phyloP scores from a whole-genome alignment of 306 rosid genomes.

The Malus orientalis region DNA sequence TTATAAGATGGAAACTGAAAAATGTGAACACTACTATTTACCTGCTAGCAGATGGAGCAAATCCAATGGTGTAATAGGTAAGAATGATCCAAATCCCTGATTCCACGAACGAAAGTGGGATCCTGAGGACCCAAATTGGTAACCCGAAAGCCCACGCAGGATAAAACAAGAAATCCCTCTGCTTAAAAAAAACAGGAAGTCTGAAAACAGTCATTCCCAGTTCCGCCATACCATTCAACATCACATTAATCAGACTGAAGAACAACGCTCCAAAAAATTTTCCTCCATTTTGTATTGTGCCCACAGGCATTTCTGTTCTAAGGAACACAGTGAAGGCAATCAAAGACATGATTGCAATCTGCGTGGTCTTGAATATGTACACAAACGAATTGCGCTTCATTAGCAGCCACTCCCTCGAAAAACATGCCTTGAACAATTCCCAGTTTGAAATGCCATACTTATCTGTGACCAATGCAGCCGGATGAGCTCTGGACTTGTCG shows the following conservation, averaged over 20 bases:
- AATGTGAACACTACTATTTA: background rate
- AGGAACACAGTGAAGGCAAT: slow-evolving; percentile 55
- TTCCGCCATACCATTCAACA: slow-evolving; percentile 82
- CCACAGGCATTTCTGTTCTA: slow-evolving; percentile 50
- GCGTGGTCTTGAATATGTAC: slow-evolving; percentile 50
- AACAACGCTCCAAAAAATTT: slow-evolving; percentile 66
- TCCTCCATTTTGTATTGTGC: slow-evolving; percentile 35
- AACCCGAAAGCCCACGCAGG: slow-evolving; percentile 82
- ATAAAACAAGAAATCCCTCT: slow-evolving; percentile 65
- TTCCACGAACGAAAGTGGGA: slow-evolving; percentile 63
- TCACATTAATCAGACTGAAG: slow-evolving; percentile 47
- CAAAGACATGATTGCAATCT: slow-evolving; percentile 45
- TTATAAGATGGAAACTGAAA: background rate
- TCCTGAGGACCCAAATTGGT: slow-evolving; percentile 70
- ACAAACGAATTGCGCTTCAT: slow-evolving; percentile 34
- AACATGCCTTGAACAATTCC: slow-evolving; percentile 72
- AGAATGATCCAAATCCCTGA: slow-evolving; percentile 60
- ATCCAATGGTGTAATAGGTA: slow-evolving; percentile 75
- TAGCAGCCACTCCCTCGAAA: slow-evolving; percentile 38
- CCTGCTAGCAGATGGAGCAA: slow-evolving; percentile 76
- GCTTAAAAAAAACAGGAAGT: slow-evolving; percentile 66
- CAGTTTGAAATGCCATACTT: slow-evolving; percentile 58
- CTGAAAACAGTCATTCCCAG: slow-evolving; percentile 44
- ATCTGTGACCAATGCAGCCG: slow-evolving; percentile 58
- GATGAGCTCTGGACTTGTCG: slow-evolving; percentile 42